These are phyloP conservation scores for Fusarium sp. DNA, from an alignment of 2,329 filamentous ascomycete species.

Conservation along the genomic window DNA sequence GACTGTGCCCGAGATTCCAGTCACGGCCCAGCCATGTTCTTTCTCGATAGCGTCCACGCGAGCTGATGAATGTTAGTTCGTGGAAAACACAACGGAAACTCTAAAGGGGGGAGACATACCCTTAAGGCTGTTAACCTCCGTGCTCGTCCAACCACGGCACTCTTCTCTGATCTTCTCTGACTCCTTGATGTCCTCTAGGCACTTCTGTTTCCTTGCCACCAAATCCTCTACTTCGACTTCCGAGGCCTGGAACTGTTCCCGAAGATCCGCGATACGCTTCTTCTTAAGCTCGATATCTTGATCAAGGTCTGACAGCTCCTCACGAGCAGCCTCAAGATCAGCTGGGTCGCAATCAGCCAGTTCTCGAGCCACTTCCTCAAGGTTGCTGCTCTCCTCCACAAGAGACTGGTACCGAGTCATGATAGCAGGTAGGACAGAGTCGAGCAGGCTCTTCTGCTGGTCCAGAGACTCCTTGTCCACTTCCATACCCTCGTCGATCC, in stretches of 20 bases:
- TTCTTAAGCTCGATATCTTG: constrained; percentile 74
- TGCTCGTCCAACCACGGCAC: constrained; percentile 85
- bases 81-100: not conserved
- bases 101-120: constrained; percentile 54
- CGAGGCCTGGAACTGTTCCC: constrained; percentile 70
- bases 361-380: constrained; percentile 76
- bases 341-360: constrained; percentile 81
- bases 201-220: constrained; percentile 71
- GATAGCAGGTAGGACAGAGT: constrained; percentile 71
- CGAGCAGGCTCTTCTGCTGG: constrained; percentile 73
- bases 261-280: constrained; percentile 70
- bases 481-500: constrained; percentile 78
- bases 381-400: constrained; percentile 67
- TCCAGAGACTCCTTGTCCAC: constrained; percentile 72
- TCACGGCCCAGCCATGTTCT: constrained; percentile 74
- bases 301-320: constrained; percentile 69
- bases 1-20: constrained; percentile 65
- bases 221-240: constrained; percentile 69
- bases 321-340: constrained; percentile 76
- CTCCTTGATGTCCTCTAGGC: constrained; percentile 75
- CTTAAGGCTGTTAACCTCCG: constrained; percentile 81
- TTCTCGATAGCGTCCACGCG: constrained; percentile 71
- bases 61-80: constrained; percentile 58
- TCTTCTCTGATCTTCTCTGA: constrained; percentile 86
- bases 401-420: constrained; percentile 67